Conservation (phyloP, 179 eudicot species). For the Pouteria campechiana region DNA sequence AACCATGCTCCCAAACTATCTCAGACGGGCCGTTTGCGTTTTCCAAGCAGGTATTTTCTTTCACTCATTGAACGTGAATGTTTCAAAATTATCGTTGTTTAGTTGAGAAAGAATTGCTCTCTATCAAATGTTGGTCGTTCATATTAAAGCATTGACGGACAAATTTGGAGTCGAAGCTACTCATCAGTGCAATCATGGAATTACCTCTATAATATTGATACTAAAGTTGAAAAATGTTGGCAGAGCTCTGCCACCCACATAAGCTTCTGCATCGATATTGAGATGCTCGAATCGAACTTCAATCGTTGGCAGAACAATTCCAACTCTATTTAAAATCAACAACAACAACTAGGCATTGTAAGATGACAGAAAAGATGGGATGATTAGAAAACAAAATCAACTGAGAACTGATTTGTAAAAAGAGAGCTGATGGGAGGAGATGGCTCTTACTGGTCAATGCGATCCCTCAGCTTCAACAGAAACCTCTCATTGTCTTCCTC, state of each 20-base stretch:
- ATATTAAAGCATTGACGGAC: background rate
- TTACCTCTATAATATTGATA: conserved; percentile 55
- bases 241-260: conserved; percentile 58
- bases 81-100: too few species aligned
- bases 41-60: too few species aligned
- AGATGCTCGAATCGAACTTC: conserved; percentile 72
- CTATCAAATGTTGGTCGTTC: background rate
- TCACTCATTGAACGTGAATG: too few species aligned
- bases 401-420: background rate
- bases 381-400: too few species aligned
- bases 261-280: conserved; percentile 55
- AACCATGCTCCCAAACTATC: too few species aligned
- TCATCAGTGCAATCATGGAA: background rate
- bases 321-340: conserved; percentile 33
- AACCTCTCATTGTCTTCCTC: conserved; percentile 41
- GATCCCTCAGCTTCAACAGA: conserved; percentile 30
- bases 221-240: conserved; percentile 64
- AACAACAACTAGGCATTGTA: background rate
- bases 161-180: background rate
- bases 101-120: too few species aligned
- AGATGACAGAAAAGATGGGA: too few species aligned
- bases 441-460: conserved; percentile 24
- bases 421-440: too few species aligned
- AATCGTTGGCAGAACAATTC: conserved; percentile 56
- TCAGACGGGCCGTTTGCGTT: too few species aligned